phyloP scores from a whole-genome alignment of 164 flowering plant genomes.

The Malania oleifera region DNA sequence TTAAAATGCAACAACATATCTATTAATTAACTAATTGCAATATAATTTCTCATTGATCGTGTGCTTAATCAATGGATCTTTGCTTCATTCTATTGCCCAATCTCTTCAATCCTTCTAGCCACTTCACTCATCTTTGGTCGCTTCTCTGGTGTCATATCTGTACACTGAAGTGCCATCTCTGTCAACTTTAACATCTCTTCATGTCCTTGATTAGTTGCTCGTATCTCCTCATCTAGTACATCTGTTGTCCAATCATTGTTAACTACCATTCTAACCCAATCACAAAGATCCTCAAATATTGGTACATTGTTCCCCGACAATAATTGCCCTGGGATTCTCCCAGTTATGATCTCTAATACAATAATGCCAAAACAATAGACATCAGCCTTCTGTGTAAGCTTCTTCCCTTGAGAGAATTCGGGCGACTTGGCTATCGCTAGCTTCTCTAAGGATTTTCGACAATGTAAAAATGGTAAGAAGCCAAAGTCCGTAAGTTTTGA shows the following conservation, averaged over 20 bases:
- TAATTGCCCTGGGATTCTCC: conserved; percentile 33
- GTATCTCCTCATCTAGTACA: conserved; percentile 48
- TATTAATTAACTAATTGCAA: no score
- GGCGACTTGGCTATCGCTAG: conserved; percentile 42
- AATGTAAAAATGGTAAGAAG: conserved; percentile 38
- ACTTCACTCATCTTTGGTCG: conserved; percentile 52
- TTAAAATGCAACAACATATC: no score
- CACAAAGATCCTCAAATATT: conserved; percentile 25
- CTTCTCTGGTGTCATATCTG: conserved; percentile 38
- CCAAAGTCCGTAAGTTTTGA: conserved; percentile 56
- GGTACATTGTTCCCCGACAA: conserved; percentile 3
- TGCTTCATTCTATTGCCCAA: conserved; percentile 8
- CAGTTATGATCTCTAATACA: conserved; percentile 55
- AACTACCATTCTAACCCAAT: conserved; percentile 48
- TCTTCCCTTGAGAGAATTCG: conserved; percentile 37
- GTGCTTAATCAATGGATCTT: no score
- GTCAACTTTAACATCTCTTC: conserved; percentile 52
- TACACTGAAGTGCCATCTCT: conserved; percentile 49
- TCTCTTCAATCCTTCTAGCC: conserved; percentile 41
- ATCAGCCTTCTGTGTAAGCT: conserved; percentile 44
- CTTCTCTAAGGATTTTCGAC: conserved; percentile 17
- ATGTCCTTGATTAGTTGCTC: conserved; percentile 35
- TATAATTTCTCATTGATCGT: no score
- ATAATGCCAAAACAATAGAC: conserved; percentile 63
- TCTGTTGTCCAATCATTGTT: conserved; percentile 57